Base-by-base conservation (phyloP, 2,329 filamentous ascomycete species). In the Metarhizium humberi region DNA sequence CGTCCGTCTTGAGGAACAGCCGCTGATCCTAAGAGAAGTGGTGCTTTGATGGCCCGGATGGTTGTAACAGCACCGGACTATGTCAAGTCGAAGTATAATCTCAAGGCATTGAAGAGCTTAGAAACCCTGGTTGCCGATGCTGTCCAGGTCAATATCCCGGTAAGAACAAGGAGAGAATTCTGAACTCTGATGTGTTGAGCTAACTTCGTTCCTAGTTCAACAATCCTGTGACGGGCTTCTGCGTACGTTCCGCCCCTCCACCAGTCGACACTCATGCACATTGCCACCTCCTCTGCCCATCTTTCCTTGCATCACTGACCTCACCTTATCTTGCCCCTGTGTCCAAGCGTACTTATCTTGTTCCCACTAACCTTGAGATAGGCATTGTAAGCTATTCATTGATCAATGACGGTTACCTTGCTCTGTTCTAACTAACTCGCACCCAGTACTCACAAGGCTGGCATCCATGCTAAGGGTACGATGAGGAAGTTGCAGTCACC, bases 21-120 rank as follows among this genome's bases (percentile, higher is more conserved):
- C 30, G 30, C 30, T 36, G 7, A 30, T 38, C 50, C 34, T 34
- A 53, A 30, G n/a, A 16, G 14, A 50, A 53, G 4, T 20, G 53
- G 61, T 46, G 59, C 43, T 51, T 60, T 7, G 60, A 59, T 16
- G 60, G 38, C 38, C 38, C 8, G 38, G 5, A 40, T 40, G 38
- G 14, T 40, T 16, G 57, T 59, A 7, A 43, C 20, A 4, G 29
- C 25, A 13, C 55, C 36, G 10, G 57, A 55, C 3, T 59, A 59
- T 30, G 57, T 59, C 32, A 57, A 29, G 40, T 32, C 29, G 43
- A 42, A 36, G 80, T 95, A 95, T 78, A 88, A 89, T 74, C 81
- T 95, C 56, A 80, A 89, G 72, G 90, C 89, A 82, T 80, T 95
- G 74, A 92, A 94, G 84, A 87, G 7, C 54, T 80, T 91, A 58